Conservation (phyloP, 2,329 filamentous ascomycete genomes). For the Monosporascus sp. region DNA sequence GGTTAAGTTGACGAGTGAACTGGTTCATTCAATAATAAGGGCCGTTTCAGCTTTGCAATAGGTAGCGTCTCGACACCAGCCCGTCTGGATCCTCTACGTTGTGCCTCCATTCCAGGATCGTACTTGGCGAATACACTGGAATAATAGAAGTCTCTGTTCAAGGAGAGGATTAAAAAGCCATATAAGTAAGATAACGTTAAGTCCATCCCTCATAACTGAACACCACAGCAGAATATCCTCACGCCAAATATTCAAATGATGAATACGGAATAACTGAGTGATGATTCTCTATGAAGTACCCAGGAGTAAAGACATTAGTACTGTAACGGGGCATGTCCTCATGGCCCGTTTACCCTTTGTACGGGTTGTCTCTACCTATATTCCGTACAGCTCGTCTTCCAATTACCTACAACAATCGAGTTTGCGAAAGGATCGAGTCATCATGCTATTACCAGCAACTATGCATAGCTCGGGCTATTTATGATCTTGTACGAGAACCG, state of each 20-base stretch:
- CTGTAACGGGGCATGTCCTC: not conserved
- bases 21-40: not conserved
- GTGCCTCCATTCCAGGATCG: not conserved
- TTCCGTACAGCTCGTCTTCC: too few relatives aligned
- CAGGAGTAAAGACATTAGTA: not conserved
- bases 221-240: too few relatives aligned
- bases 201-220: too few relatives aligned
- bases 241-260: too few relatives aligned
- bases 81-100: not conserved
- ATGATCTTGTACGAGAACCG: not conserved
- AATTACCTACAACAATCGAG: not conserved
- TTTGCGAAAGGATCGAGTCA: too few relatives aligned
- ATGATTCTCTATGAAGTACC: not conserved
- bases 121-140: too few relatives aligned
- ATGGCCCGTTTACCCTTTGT: too few relatives aligned
- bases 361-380: not conserved
- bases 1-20: too few relatives aligned
- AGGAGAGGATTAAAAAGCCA: too few relatives aligned
- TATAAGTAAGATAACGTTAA: too few relatives aligned
- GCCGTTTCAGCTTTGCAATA: not conserved
- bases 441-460: too few relatives aligned
- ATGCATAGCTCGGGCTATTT: not conserved
- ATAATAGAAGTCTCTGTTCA: too few relatives aligned
- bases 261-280: not conserved
- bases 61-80: not conserved